Evolutionary conservation across 768 basidiomycete species (phyloP).

Genomic region (Boletus sp.): DNA sequence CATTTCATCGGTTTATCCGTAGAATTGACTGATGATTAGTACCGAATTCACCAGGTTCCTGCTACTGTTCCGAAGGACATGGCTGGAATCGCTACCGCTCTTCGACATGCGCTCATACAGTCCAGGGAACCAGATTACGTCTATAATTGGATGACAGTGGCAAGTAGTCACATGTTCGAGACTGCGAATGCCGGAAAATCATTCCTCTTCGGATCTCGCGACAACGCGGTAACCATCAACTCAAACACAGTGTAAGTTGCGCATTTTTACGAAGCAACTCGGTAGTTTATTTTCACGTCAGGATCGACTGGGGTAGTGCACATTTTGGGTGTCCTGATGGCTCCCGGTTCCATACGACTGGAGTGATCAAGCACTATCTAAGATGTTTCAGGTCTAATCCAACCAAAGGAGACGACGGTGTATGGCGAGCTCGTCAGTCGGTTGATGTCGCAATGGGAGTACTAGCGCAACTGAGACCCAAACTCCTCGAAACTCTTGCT

Average conservation of each 20-base stretch:
- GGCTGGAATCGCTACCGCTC: conserved; percentile 14
- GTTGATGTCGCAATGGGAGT: conserved; percentile 27
- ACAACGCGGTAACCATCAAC: conserved; percentile 17
- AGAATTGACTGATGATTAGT: background rate
- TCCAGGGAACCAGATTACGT: conserved; percentile 16
- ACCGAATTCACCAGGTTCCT: conserved; percentile 3
- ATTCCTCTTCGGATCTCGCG: conserved; percentile 11
- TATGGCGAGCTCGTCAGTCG: conserved; percentile 15
- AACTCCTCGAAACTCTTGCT: conserved; percentile 15
- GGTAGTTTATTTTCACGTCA: background rate
- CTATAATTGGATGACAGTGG: conserved; percentile 18
- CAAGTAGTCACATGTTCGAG: conserved; percentile 19
- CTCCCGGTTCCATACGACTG: conserved; percentile 16
- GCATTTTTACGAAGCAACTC: background rate
- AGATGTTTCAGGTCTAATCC: conserved; percentile 28
- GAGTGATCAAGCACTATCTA: conserved; percentile 18
- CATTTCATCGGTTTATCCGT: background rate
- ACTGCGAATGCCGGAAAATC: conserved; percentile 17
- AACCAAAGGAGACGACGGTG: conserved; percentile 17
- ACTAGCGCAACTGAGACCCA: conserved; percentile 18
- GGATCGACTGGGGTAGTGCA: conserved; percentile 23
- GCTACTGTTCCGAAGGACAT: conserved; percentile 17
- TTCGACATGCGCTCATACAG: conserved; percentile 17
- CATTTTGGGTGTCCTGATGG: conserved; percentile 23
- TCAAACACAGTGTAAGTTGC: conserved; percentile 22